These are phyloP conservation scores for Monosporozyma siamensis DNA, from an alignment of 805 yeast genomes.

Conservation along the genomic window DNA sequence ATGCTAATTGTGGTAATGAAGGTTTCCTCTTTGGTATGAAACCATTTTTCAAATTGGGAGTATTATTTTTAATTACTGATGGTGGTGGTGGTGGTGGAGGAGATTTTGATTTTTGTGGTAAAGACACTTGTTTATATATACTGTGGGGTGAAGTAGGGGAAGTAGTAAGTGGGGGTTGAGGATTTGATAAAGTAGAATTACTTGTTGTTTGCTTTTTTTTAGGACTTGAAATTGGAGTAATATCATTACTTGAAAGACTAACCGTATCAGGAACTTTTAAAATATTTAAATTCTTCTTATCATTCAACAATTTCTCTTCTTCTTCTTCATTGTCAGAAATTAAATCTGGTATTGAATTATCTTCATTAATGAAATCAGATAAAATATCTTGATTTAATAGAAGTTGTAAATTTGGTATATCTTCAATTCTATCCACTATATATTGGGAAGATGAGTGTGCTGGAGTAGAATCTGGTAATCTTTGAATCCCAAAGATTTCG, in stretches of 20 bases:
- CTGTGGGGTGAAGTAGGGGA: conserved; percentile 6
- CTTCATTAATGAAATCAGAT: conserved; percentile 8
- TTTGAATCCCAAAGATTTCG: conserved; percentile 24
- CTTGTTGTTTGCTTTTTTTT: conserved; percentile 8
- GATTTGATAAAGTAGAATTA: background rate
- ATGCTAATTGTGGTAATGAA: conserved; percentile 26
- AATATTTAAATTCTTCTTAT: conserved; percentile 18
- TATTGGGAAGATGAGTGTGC: background rate
- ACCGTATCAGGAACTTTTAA: conserved; percentile 25
- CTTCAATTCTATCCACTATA: conserved; percentile 20
- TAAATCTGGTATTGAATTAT: conserved; percentile 3
- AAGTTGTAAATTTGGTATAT: conserved; percentile 15
- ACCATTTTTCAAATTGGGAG: conserved; percentile 10
- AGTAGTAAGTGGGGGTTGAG: background rate
- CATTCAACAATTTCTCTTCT: conserved; percentile 7
- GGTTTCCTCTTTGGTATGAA: conserved; percentile 20
- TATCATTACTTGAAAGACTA: conserved; percentile 23
- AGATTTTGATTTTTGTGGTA: background rate
- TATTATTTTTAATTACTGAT: conserved; percentile 1
- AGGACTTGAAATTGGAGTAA: conserved; percentile 20
- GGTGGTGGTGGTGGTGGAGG: conserved; percentile 1
- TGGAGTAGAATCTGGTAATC: conserved; percentile 18
- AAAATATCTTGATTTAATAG: conserved; percentile 15
- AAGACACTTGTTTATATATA: background rate
- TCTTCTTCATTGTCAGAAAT: background rate